Evolutionary conservation across 2,329 filamentous ascomycete species (phyloP).

Genomic region (Colletotrichum caudatum): DNA sequence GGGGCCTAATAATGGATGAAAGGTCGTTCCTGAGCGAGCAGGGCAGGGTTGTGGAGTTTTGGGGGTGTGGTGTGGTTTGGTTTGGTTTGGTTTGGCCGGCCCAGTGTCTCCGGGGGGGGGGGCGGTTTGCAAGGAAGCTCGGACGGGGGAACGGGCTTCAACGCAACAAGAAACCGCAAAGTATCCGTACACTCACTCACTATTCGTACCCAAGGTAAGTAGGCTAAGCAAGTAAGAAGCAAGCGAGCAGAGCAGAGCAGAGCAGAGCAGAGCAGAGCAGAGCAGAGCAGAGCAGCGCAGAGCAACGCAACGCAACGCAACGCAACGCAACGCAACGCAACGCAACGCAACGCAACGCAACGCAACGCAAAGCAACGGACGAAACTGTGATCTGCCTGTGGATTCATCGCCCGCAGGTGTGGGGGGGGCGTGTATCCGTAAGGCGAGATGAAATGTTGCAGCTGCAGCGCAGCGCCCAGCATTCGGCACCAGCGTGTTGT

Average conservation of each 20-base stretch:
- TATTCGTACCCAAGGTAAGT: too few relatives aligned
- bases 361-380: too few relatives aligned
- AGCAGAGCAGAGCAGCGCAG: too few relatives aligned
- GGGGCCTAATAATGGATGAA: slow-evolving; percentile 37
- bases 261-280: too few relatives aligned
- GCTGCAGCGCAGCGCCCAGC: slow-evolving; percentile 31
- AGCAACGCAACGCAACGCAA: too few relatives aligned
- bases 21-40: slow-evolving; percentile 36
- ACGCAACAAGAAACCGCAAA: neutral
- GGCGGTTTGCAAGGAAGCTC: slow-evolving; percentile 30
- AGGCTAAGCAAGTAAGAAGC: neutral
- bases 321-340: too few relatives aligned
- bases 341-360: too few relatives aligned
- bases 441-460: neutral
- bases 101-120: neutral
- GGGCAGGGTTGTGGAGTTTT: slow-evolving; percentile 32
- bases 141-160: slow-evolving; percentile 5
- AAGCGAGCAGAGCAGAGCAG: too few relatives aligned
- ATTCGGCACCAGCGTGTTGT: slow-evolving; percentile 2
- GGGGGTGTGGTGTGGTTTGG: neutral
- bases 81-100: slow-evolving; percentile 1
- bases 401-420: neutral
- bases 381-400: neutral
- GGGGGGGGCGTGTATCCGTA: too few relatives aligned
- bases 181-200: too few relatives aligned